Base-by-base conservation (phyloP, 2,329 filamentous ascomycete genomes). In the Phialophora tarda region DNA sequence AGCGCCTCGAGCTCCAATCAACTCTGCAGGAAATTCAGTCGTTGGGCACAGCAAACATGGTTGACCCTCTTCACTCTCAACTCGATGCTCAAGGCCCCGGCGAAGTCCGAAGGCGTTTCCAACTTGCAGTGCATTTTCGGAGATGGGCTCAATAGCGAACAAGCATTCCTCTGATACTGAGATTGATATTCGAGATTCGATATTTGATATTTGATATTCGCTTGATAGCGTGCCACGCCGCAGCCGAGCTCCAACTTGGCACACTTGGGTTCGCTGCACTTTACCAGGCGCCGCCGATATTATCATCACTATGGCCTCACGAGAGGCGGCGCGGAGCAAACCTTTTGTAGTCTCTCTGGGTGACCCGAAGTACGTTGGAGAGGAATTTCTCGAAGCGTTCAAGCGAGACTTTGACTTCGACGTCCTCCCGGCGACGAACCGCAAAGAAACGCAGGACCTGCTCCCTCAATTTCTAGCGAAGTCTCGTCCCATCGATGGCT, bases 261-360 rank as follows among this genome's bases (percentile, higher is more conserved):
- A 12, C 32, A n/a, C 14, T 41, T 17, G 14, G n/a, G 12, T 51
- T 11, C 14, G 2, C 8, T 26, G 7, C 21, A 28, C 10, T 51
- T 26, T 23, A 26, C 48, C 24, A 51, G 48, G 28, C 26, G 3
- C 24, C 5, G 21, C 28, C 12, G 17, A 17, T 8, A 28, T 17
- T 14, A 53, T 21, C 58, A 50, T 14, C 24, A 17, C 14, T 2
- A 53, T 60, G 58, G 23, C 58, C 17, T 3, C 69, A 50, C 14
- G 5, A 14, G 12, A n/a, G 4, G 28, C 51, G 14, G 28, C 51
- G 8, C n/a, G 30, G 10, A 28, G 28, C 12, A 81, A 80, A 69
- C 80, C 80, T 12, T 76, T 78, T 23, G 78, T 83, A 0, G 80
- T 82, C 0, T 73, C 71, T n/a, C 74, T 83, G 3, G 81, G 81